Evolutionary conservation across 2,329 filamentous ascomycete species (phyloP).

Genomic region (Tolypocladium tropicale): DNA sequence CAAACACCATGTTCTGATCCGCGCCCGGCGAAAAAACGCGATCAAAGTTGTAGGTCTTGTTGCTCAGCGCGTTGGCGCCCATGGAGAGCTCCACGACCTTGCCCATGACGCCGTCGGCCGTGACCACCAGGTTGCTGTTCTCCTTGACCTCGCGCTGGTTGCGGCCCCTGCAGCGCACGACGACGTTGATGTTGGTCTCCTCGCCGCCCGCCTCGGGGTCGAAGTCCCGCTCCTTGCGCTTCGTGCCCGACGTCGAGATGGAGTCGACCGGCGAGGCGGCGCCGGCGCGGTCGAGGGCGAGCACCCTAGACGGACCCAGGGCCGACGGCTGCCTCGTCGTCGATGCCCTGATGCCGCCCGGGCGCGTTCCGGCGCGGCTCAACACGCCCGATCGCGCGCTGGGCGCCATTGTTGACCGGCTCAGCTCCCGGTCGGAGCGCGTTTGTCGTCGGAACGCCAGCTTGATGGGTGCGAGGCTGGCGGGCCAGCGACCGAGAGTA

Average conservation of each 20-base stretch:
- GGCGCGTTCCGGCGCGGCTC: conserved; percentile 15
- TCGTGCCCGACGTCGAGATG: conserved; percentile 48
- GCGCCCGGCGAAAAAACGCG: conserved; percentile 93
- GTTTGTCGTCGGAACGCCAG: conserved; percentile 24
- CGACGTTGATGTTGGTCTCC: conserved; percentile 96
- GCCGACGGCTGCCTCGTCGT: conserved; percentile 13
- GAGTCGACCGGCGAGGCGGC: conserved; percentile 64
- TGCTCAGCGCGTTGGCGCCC: conserved; percentile 84
- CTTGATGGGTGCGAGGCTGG: conserved; percentile 11
- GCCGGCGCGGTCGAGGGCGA: conserved; percentile 17
- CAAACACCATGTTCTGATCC: conserved; percentile 87
- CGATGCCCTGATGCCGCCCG: conserved; percentile 9
- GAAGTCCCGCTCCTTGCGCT: conserved; percentile 82
- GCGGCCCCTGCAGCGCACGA: conserved; percentile 86
- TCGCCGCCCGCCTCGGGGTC: conserved; percentile 55
- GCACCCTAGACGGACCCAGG: conserved; percentile 8
- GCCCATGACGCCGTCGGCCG: conserved; percentile 79
- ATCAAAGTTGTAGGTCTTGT: conserved; percentile 95
- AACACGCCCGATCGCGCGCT: conserved; percentile 14
- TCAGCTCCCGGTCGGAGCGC: conserved; percentile 26
- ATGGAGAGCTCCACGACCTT: conserved; percentile 78
- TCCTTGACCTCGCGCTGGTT: conserved; percentile 88
- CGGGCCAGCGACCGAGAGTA: neutral
- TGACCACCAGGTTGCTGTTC: conserved; percentile 88
- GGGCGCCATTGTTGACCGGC: conserved; percentile 22